Conservation (phyloP, 495 filamentous ascomycete species). For the Tuber borchii region DNA sequence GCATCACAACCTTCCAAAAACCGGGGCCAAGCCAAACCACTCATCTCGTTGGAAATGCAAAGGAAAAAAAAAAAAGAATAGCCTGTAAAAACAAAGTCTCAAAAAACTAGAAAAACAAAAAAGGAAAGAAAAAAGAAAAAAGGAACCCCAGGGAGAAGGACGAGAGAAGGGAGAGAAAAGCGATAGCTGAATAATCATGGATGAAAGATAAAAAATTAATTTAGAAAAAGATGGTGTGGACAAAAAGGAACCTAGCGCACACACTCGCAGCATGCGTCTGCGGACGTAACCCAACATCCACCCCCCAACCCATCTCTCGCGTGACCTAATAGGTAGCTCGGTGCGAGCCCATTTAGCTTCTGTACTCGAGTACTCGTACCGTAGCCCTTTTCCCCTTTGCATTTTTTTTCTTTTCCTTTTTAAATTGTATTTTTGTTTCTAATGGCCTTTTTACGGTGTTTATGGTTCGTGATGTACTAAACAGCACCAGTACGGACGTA, state of each 20-base stretch:
- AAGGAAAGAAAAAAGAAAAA: background rate
- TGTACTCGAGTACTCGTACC: too few relatives aligned
- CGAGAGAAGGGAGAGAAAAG: background rate
- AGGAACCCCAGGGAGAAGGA: background rate
- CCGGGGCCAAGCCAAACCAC: background rate
- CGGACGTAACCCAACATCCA: slow-evolving; percentile 25
- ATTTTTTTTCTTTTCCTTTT: too few relatives aligned
- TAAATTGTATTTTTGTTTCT: too few relatives aligned
- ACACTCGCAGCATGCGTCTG: slow-evolving; percentile 29
- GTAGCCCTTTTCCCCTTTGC: background rate
- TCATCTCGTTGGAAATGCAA: background rate
- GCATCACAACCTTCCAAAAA: background rate
- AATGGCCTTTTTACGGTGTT: background rate
- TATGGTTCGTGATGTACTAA: background rate
- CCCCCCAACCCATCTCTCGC: slow-evolving; percentile 17
- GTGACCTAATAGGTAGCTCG: slow-evolving; percentile 29
- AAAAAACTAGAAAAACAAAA: background rate
- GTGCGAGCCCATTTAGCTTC: slow-evolving; percentile 13
- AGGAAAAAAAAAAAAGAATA: background rate
- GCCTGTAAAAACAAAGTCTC: too few relatives aligned
- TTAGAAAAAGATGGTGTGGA: slow-evolving; percentile 20
- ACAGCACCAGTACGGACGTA: too few relatives aligned
- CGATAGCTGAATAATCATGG: background rate
- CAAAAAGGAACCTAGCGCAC: slow-evolving; percentile 34
- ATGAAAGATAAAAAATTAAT: background rate